phyloP scores from a whole-genome alignment of 768 basidiomycete genomes.

The Termitomyces sp. region DNA sequence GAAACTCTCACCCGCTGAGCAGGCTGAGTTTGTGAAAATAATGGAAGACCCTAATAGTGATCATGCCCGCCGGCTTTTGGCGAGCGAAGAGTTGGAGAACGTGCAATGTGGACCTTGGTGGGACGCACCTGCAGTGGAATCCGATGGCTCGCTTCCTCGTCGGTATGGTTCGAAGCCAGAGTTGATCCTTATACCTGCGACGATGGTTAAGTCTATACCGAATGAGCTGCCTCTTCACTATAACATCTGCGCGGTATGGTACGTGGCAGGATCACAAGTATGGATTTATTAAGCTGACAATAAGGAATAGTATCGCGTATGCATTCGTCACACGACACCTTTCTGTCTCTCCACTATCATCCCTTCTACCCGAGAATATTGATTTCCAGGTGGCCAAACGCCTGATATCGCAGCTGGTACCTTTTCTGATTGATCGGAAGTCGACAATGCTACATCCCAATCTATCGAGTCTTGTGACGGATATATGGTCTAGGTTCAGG shows the following conservation, averaged over 20 bases:
- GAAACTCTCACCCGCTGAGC: conserved; percentile 54
- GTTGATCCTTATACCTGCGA: conserved; percentile 39
- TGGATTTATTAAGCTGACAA: conserved; percentile 2
- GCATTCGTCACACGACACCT: conserved; percentile 60
- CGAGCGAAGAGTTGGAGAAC: conserved; percentile 47
- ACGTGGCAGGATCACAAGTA: conserved; percentile 20
- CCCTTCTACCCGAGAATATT: conserved; percentile 28
- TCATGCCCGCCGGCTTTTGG: conserved; percentile 52
- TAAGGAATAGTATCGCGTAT: conserved; percentile 53
- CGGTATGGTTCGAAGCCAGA: conserved; percentile 34
- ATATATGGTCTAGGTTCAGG: conserved; percentile 61
- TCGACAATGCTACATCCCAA: conserved; percentile 49
- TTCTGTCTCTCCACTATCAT: conserved; percentile 50
- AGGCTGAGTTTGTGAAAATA: conserved; percentile 50
- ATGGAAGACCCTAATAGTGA: conserved; percentile 59
- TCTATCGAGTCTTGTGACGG: conserved; percentile 48
- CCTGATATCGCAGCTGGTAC: conserved; percentile 46
- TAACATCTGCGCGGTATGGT: conserved; percentile 69
- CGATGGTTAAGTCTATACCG: conserved; percentile 33
- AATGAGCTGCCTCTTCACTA: conserved; percentile 46
- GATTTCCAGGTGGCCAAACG: conserved; percentile 42
- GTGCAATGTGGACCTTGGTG: conserved; percentile 70
- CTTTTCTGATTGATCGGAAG: conserved; percentile 58
- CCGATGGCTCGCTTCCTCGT: conserved; percentile 2
- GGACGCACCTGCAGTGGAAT: conserved; percentile 30